phyloP scores from a whole-genome alignment of 2,329 filamentous ascomycete genomes.

The Fusarium denticulatum region DNA sequence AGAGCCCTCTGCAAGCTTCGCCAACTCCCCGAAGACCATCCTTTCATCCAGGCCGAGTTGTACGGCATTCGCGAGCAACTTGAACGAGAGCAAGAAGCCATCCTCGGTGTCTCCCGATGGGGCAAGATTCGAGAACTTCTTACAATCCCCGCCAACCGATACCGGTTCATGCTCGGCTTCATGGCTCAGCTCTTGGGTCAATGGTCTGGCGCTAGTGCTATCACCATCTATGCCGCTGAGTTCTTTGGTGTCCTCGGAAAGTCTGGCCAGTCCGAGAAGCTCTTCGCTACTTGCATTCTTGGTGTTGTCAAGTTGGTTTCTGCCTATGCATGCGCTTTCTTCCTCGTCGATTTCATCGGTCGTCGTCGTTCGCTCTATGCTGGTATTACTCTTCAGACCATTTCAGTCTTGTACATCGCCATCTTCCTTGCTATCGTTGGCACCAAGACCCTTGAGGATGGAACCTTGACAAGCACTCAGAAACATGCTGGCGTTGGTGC shows the following conservation, averaged over 20 bases:
- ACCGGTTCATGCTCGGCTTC: slow-evolving; percentile 16
- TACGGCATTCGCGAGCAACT: slow-evolving; percentile 11
- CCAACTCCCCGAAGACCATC: slow-evolving; percentile 11
- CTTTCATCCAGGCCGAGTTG: slow-evolving; percentile 2
- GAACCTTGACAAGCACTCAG: slow-evolving; percentile 7
- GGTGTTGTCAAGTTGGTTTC: slow-evolving; percentile 13
- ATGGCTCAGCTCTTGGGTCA: slow-evolving; percentile 19
- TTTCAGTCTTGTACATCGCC: slow-evolving; percentile 11
- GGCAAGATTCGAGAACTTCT: slow-evolving; percentile 15
- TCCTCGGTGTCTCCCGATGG: slow-evolving; percentile 20
- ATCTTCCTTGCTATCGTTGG: slow-evolving; percentile 11
- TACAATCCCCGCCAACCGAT: slow-evolving; percentile 16
- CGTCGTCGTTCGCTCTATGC: slow-evolving; percentile 2
- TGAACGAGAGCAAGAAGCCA: slow-evolving; percentile 14
- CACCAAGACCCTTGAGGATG: not conserved
- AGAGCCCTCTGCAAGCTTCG: slow-evolving; percentile 13
- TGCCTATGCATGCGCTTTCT: slow-evolving; percentile 19
- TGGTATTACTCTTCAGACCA: slow-evolving; percentile 8
- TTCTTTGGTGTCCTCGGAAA: slow-evolving; percentile 20
- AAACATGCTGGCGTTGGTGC: slow-evolving; percentile 13
- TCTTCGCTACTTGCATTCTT: slow-evolving; percentile 17
- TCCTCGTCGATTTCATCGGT: slow-evolving; percentile 19
- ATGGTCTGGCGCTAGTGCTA: slow-evolving; percentile 17
- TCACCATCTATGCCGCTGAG: slow-evolving; percentile 11
- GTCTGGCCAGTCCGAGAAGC: slow-evolving; percentile 17